Evolutionary conservation across 208 protist species (phyloP).

Genomic region (Trypanosoma platydactyli): DNA sequence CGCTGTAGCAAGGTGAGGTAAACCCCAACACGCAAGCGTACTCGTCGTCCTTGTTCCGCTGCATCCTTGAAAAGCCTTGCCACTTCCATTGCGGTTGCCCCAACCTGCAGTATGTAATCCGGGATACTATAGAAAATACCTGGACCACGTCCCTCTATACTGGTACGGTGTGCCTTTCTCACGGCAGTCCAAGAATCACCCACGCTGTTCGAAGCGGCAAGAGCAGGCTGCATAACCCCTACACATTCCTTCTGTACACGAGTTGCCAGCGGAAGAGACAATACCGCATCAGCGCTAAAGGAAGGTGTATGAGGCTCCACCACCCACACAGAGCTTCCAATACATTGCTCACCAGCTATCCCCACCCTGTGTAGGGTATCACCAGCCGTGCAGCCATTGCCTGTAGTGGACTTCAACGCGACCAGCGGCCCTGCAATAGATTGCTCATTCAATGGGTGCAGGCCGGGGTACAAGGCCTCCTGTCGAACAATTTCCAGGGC

Average conservation of each 20-base stretch:
- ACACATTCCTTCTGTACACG: slow-evolving; percentile 36
- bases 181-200: slow-evolving; percentile 21
- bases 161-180: slow-evolving; percentile 24
- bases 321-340: slow-evolving; percentile 35
- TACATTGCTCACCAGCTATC: not conserved
- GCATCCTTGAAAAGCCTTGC: slow-evolving; percentile 32
- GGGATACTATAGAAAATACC: slow-evolving; percentile 28
- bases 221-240: slow-evolving; percentile 27
- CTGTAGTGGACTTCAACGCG: slow-evolving; percentile 28
- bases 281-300: slow-evolving; percentile 33
- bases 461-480: slow-evolving; percentile 46
- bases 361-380: slow-evolving; percentile 10
- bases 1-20: slow-evolving; percentile 58
- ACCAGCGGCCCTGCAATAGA: slow-evolving; percentile 38
- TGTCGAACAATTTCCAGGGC: slow-evolving; percentile 43
- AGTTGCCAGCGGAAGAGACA: slow-evolving; percentile 37
- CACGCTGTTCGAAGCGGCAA: not conserved
- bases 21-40: slow-evolving; percentile 66
- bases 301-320: slow-evolving; percentile 34
- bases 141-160: not conserved
- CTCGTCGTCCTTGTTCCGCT: slow-evolving; percentile 23
- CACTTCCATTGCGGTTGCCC: slow-evolving; percentile 24
- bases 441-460: slow-evolving; percentile 60
- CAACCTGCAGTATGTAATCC: slow-evolving; percentile 23
- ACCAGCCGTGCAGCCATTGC: slow-evolving; percentile 19